These are phyloP conservation scores for Aspergillus sp. DNA, from an alignment of 2,329 filamentous ascomycete species.

Conservation along the genomic window DNA sequence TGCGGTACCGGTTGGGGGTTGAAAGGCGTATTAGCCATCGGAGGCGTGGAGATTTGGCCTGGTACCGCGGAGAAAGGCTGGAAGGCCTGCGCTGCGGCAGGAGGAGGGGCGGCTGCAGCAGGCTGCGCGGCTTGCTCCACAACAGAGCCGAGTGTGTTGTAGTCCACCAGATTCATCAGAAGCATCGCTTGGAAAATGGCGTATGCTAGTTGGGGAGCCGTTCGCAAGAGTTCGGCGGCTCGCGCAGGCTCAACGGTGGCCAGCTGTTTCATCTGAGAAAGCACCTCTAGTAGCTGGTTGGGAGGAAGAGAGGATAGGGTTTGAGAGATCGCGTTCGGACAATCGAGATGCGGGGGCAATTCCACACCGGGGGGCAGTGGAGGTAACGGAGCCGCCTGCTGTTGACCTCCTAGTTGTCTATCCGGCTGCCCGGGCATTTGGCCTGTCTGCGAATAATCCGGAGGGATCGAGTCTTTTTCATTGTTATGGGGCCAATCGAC, in stretches of 20 bases:
- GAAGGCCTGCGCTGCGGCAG: conserved; percentile 35
- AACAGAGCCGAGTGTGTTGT: conserved; percentile 76
- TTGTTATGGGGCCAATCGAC: conserved; percentile 97
- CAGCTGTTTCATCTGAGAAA: conserved; percentile 90
- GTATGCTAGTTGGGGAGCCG: conserved; percentile 89
- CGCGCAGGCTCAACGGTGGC: conserved; percentile 78
- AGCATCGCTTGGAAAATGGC: conserved; percentile 93
- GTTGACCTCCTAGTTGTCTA: conserved; percentile 36
- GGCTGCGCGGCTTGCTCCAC: conserved; percentile 61
- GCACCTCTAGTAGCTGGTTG: conserved; percentile 85
- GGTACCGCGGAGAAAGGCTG: conserved; percentile 38
- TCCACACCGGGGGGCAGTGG: conserved; percentile 83
- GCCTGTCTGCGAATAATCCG: conserved; percentile 48
- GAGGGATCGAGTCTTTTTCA: conserved; percentile 64
- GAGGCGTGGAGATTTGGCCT: conserved; percentile 54
- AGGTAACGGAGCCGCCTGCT: conserved; percentile 62
- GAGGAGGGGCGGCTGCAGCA: conserved; percentile 36
- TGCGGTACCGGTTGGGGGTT: conserved; percentile 47
- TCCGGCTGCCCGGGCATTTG: conserved; percentile 36
- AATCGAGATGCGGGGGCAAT: conserved; percentile 76
- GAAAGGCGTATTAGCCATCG: conserved; percentile 43
- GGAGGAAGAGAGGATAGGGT: conserved; percentile 85
- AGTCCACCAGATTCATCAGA: conserved; percentile 88
- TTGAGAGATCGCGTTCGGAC: conserved; percentile 86
- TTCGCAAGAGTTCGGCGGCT: conserved; percentile 80